Conservation (phyloP, 768 basidiomycete species). For the Podaxis rugospora region DNA sequence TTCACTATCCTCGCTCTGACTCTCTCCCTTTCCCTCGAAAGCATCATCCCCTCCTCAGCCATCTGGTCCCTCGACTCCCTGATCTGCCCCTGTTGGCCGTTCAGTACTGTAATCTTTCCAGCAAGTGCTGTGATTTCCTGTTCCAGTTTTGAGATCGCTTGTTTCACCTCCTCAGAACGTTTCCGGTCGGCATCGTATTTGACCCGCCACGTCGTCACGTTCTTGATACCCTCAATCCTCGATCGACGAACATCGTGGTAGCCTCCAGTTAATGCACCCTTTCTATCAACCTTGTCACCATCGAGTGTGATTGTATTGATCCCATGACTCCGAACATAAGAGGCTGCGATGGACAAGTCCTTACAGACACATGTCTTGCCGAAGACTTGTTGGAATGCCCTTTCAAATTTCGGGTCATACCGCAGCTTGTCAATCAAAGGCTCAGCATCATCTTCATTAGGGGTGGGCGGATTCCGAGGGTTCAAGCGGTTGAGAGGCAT, state of each 20-base stretch:
- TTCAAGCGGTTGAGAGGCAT: constrained; percentile 96
- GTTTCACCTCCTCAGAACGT: constrained; percentile 71
- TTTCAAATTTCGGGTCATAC: constrained; percentile 64
- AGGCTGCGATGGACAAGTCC: constrained; percentile 87
- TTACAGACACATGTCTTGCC: constrained; percentile 96
- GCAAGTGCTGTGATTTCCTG: constrained; percentile 79
- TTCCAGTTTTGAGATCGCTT: constrained; percentile 64
- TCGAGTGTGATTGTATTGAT: constrained; percentile 97
- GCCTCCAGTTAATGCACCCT: constrained; percentile 93
- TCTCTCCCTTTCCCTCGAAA: constrained; percentile 70
- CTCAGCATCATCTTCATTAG: constrained; percentile 72
- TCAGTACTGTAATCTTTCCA: constrained; percentile 68
- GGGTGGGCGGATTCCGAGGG: constrained; percentile 60
- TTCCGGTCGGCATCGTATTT: constrained; percentile 65
- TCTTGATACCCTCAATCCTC: constrained; percentile 82
- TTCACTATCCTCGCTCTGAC: constrained; percentile 53
- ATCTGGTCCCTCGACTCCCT: constrained; percentile 65
- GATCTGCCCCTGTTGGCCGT: constrained; percentile 67
- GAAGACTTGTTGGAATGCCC: constrained; percentile 96
- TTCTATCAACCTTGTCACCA: constrained; percentile 96
- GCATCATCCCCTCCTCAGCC: constrained; percentile 51
- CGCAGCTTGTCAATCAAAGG: constrained; percentile 80
- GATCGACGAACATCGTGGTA: constrained; percentile 91
- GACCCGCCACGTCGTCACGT: constrained; percentile 67
- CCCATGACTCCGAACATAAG: constrained; percentile 90